These are phyloP conservation scores for Wolfiporia cocos DNA, from an alignment of 1,284 basidiomycete species.

Conservation along the genomic window DNA sequence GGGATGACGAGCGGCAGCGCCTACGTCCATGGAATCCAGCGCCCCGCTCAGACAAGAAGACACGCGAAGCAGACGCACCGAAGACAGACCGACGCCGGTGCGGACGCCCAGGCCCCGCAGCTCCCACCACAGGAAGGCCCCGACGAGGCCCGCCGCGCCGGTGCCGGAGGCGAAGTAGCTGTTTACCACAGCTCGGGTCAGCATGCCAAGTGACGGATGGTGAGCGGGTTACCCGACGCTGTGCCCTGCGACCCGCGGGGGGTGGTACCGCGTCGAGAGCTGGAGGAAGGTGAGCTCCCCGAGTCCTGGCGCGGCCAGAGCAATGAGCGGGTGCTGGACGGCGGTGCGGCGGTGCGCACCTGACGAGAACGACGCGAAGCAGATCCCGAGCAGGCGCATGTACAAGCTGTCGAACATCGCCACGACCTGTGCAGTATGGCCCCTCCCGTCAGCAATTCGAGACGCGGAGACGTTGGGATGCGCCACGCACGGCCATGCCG, in stretches of 20 bases:
- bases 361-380: conserved; percentile 86
- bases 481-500: conserved; percentile 75
- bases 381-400: conserved; percentile 82
- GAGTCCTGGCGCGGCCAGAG: conserved; percentile 43
- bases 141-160: conserved; percentile 89
- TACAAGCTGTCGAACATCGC: conserved; percentile 66
- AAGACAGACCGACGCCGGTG: conserved; percentile 75
- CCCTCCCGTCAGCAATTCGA: too few relatives aligned
- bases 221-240: conserved; percentile 54
- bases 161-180: conserved; percentile 90
- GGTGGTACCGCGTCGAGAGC: conserved; percentile 80
- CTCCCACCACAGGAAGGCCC: conserved; percentile 94
- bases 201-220: not conserved
- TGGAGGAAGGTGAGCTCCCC: conserved; percentile 96
- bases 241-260: conserved; percentile 62
- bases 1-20: conserved; percentile 76
- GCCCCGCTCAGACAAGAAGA: not conserved
- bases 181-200: not conserved
- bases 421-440: conserved; percentile 53
- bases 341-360: conserved; percentile 36
- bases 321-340: not conserved
- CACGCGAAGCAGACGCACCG: conserved; percentile 37
- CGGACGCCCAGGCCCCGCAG: conserved; percentile 83
- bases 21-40: conserved; percentile 32
- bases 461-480: too few relatives aligned